A percentile compares a stretch with the other conserved stretches of the same genome.
These are phyloP conservation scores for Ensete ventricosum DNA, from an alignment of 176 grass and related monocot species.

Conservation along the genomic window DNA sequence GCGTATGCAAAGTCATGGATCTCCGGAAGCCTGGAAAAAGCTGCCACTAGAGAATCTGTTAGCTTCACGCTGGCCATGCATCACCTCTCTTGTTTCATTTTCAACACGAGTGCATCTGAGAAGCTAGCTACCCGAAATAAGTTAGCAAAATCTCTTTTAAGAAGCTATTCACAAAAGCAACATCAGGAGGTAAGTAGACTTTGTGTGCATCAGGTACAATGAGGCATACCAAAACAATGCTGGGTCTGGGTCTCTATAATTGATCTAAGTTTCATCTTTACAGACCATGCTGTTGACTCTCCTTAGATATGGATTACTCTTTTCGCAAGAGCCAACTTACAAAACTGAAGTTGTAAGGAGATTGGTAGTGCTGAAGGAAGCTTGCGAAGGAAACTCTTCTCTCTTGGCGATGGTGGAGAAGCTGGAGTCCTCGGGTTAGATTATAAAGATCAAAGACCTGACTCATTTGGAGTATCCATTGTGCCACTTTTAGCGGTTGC, in stretches of 20 bases:
- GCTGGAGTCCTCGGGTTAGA: conserved; percentile 21
- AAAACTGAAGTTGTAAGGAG: conserved; percentile 35
- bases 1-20: conserved; percentile 82
- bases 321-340: conserved; percentile 24
- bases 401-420: conserved; percentile 52
- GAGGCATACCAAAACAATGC: not conserved
- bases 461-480: too few relatives aligned
- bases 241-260: not conserved
- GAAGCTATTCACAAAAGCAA: conserved; percentile 45
- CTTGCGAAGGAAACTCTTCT: conserved; percentile 68
- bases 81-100: conserved; percentile 63
- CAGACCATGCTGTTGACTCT: conserved; percentile 65
- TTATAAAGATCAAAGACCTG: not conserved
- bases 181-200: conserved; percentile 44
- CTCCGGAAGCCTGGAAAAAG: conserved; percentile 59
- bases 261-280: conserved; percentile 9
- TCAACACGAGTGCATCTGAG: conserved; percentile 16
- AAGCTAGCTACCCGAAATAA: conserved; percentile 45
- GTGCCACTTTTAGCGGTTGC: too few relatives aligned
- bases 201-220: not conserved
- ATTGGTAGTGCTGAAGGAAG: conserved; percentile 43
- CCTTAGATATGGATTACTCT: conserved; percentile 36
- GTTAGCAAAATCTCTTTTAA: conserved; percentile 55
- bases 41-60: conserved; percentile 41
- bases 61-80: conserved; percentile 52